Evolutionary conservation across 768 basidiomycete species (phyloP).

Genomic region (Phanerochaete sordida): DNA sequence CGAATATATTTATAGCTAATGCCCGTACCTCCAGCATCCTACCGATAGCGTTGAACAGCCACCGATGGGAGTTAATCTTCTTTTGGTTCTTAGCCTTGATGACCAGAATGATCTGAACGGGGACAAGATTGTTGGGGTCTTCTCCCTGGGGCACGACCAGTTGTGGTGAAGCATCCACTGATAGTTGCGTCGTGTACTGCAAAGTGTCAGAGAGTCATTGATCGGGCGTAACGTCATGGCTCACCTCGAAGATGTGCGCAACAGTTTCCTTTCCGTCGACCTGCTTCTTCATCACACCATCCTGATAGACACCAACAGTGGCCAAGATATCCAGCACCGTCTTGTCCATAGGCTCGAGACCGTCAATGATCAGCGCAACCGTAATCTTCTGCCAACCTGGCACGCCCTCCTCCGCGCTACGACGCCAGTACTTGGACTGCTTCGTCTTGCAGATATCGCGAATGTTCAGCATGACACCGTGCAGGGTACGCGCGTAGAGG

Average conservation of each 20-base stretch:
- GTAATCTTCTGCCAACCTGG: constrained; percentile 91
- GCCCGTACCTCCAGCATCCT: constrained; percentile 60
- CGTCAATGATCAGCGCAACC: constrained; percentile 89
- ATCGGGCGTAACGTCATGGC: constrained; percentile 33
- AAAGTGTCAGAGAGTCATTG: background rate
- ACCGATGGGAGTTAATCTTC: constrained; percentile 94
- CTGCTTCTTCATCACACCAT: constrained; percentile 93
- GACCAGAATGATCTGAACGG: constrained; percentile 88
- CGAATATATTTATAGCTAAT: background rate
- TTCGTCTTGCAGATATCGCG: constrained; percentile 97
- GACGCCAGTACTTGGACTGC: constrained; percentile 88
- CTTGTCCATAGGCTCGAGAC: constrained; percentile 95
- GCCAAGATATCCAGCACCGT: constrained; percentile 85
- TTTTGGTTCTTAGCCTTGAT: constrained; percentile 94
- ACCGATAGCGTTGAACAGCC: constrained; percentile 95
- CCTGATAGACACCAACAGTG: constrained; percentile 90
- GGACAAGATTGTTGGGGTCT: constrained; percentile 89
- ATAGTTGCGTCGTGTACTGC: constrained; percentile 95
- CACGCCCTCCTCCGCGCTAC: constrained; percentile 75
- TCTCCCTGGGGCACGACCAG: constrained; percentile 87
- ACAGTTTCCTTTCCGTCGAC: constrained; percentile 85
- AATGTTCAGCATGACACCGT: constrained; percentile 97
- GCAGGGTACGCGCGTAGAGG: constrained; percentile 87
- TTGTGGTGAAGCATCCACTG: constrained; percentile 86
- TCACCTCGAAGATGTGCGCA: constrained; percentile 87